Percentiles rank a stretch among this genome's conserved stretches.
Evolutionary conservation across 2,329 filamentous ascomycete species (phyloP).

Genomic region (Mycosphaerelloides madeirae): DNA sequence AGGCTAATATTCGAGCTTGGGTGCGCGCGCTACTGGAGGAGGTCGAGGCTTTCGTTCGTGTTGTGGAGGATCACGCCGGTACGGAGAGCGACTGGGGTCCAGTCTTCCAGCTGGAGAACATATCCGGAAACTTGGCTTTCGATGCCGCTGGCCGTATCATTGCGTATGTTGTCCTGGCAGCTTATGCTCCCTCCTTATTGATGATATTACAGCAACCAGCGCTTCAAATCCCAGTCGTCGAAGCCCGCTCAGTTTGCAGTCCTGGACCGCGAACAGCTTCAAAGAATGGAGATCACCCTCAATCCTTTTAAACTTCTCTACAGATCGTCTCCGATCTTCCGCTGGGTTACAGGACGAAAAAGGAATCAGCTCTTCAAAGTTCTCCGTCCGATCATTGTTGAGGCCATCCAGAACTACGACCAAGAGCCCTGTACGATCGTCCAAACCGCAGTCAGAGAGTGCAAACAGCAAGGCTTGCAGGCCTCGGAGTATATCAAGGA

Average conservation of each 20-base stretch:
- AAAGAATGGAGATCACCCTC: too few relatives aligned
- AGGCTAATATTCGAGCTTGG: background rate
- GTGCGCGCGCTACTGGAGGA: background rate
- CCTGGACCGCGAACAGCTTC: too few relatives aligned
- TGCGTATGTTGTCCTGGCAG: background rate
- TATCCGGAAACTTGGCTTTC: background rate
- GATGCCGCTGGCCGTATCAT: background rate
- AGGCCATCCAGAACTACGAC: background rate
- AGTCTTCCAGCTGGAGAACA: background rate
- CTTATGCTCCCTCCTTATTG: too few relatives aligned
- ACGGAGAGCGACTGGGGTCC: too few relatives aligned
- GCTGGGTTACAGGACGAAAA: too few relatives aligned
- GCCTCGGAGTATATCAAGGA: background rate
- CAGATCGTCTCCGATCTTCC: too few relatives aligned
- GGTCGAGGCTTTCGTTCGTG: background rate
- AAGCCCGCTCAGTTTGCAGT: too few relatives aligned
- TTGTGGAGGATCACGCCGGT: background rate
- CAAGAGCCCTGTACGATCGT: background rate
- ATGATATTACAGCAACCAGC: background rate
- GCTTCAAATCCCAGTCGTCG: background rate
- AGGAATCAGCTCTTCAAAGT: background rate
- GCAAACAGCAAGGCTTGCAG: background rate
- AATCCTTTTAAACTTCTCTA: too few relatives aligned
- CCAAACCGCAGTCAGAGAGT: background rate
- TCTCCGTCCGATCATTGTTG: background rate